These are phyloP conservation scores for Neurospora intermedia DNA, from an alignment of 495 filamentous ascomycete genomes.

Conservation along the genomic window DNA sequence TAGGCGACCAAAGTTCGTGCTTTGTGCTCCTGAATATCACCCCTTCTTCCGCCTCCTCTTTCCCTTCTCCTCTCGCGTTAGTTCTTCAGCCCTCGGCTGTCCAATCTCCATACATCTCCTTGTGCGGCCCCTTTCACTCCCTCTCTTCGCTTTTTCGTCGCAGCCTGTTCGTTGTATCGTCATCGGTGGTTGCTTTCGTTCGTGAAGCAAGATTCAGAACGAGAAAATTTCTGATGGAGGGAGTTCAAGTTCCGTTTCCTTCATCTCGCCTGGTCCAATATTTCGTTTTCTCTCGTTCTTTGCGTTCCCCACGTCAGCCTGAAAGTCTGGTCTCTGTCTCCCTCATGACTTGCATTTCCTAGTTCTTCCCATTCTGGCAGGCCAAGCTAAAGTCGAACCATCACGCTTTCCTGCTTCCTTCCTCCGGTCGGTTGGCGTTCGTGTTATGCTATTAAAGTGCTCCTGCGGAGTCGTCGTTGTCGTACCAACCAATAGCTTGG, in stretches of 20 bases:
- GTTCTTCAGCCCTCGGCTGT: neutral
- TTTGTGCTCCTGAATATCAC: neutral
- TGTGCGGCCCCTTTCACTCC: neutral
- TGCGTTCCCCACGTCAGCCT: neutral
- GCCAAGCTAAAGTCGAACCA: neutral
- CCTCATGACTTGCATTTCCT: neutral
- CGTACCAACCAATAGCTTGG: neutral
- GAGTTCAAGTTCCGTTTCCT: neutral
- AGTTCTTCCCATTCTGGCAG: neutral
- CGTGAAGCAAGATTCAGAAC: neutral
- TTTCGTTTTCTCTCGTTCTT: neutral
- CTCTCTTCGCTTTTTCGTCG: neutral
- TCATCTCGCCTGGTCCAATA: neutral
- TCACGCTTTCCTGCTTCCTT: neutral
- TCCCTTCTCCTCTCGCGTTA: neutral
- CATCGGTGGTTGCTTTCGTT: neutral
- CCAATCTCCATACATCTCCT: neutral
- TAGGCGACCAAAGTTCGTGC: neutral
- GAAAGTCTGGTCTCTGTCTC: neutral
- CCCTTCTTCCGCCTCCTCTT: neutral
- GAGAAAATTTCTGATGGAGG: neutral
- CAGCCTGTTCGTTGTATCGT: neutral
- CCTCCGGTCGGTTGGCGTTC: neutral
- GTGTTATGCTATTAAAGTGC: neutral
- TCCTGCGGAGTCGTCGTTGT: neutral